These are phyloP conservation scores for Chlorella vulgaris DNA, from an alignment of 139 green algal genomes.

Conservation along the genomic window DNA sequence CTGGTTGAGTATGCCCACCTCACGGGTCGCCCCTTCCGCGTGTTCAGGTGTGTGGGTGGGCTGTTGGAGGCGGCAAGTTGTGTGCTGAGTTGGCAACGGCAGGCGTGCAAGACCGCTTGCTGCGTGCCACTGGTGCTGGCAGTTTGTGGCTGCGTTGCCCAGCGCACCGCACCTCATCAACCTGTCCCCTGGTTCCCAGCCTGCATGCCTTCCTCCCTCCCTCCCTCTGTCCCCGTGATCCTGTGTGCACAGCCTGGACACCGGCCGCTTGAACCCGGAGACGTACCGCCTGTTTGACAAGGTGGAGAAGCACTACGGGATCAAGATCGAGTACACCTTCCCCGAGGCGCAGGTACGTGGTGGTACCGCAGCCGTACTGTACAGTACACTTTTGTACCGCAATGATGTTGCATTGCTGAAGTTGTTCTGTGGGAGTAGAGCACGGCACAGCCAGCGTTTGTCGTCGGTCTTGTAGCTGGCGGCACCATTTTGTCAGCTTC, in stretches of 20 bases:
- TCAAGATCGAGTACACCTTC: conserved; percentile 99
- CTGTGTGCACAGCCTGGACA: conserved; percentile 97
- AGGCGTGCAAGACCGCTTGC: too few species aligned
- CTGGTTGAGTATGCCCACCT: conserved; percentile 98
- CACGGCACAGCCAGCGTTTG: too few species aligned
- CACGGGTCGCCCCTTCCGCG: conserved; percentile 91
- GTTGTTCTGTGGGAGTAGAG: too few species aligned
- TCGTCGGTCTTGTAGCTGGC: too few species aligned
- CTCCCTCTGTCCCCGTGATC: background rate
- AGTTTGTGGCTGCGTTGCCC: too few species aligned
- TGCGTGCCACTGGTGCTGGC: too few species aligned
- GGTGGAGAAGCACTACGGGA: conserved; percentile 98
- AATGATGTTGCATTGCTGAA: too few species aligned
- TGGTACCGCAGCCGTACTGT: too few species aligned
- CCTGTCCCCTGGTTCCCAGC: background rate
- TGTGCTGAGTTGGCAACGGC: background rate
- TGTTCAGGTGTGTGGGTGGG: conserved; percentile 80
- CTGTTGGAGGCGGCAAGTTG: background rate
- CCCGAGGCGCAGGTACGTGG: conserved; percentile 78
- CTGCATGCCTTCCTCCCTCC: background rate
- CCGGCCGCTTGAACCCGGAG: conserved; percentile 96
- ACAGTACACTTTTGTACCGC: too few species aligned
- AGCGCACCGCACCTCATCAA: too few species aligned
- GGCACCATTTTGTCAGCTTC: too few species aligned
- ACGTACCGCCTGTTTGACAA: conserved; percentile 94